Conservation (phyloP, 1,284 basidiomycete genomes). For the Xerocomus minutiporus region DNA sequence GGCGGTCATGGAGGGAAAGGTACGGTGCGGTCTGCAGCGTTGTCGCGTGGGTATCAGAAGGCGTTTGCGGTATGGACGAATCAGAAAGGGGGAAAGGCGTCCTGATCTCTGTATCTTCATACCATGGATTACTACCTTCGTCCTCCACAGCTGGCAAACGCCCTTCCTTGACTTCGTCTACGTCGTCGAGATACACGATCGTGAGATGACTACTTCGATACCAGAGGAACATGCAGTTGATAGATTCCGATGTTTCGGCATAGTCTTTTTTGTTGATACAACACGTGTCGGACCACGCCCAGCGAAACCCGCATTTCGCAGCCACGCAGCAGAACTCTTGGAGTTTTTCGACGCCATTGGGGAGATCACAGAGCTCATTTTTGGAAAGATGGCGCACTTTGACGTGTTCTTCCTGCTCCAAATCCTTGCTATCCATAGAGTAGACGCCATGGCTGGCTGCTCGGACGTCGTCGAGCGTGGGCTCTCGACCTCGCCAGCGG, state of each 20-base stretch:
- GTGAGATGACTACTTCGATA: constrained; percentile 20
- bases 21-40: background rate
- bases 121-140: constrained; percentile 11
- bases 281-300: constrained; percentile 27
- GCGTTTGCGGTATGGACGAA: background rate
- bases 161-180: constrained; percentile 14
- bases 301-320: constrained; percentile 20
- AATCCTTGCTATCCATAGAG: constrained; percentile 2
- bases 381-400: background rate
- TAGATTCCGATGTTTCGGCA: constrained; percentile 19
- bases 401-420: background rate
- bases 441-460: constrained; percentile 12
- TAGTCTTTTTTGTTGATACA: constrained; percentile 21
- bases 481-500: constrained; percentile 18
- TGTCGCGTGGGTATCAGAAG: constrained; percentile 4
- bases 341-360: constrained; percentile 14
- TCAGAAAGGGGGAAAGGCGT: constrained; percentile 5
- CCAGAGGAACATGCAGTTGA: constrained; percentile 27
- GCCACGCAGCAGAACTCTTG: constrained; percentile 23
- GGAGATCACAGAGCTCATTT: background rate
- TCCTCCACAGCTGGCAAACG: constrained; percentile 8
- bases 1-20: constrained; percentile 13
- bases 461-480: constrained; percentile 13
- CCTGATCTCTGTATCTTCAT: constrained; percentile 20
- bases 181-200: constrained; percentile 26